Evolutionary conservation across 768 basidiomycete genomes (phyloP).

Genomic region (Gloeopeniophorella convolvens): DNA sequence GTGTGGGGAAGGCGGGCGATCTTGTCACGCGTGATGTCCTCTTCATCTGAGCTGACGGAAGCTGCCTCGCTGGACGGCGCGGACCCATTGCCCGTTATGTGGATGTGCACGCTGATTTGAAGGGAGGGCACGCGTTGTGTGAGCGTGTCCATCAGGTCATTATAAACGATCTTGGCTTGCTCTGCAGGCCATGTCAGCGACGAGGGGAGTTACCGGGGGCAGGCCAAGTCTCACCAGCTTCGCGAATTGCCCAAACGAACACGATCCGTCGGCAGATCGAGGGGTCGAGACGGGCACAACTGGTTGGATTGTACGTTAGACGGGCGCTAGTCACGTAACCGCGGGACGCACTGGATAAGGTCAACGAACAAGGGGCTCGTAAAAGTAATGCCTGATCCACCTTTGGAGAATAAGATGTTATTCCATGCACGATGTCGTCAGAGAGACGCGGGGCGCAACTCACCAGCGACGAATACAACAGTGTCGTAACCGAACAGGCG

Average conservation of each 20-base stretch:
- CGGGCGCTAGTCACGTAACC: neutral
- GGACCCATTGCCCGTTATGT: neutral
- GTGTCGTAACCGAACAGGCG: constrained; percentile 37
- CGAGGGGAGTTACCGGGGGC: neutral
- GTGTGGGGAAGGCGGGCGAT: neutral
- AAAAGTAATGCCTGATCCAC: constrained; percentile 46
- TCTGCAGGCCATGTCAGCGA: neutral
- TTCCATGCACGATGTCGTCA: too few species aligned
- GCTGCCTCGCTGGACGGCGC: constrained; percentile 41
- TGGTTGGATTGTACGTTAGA: constrained; percentile 6
- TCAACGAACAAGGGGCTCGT: constrained; percentile 40
- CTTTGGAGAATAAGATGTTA: constrained; percentile 22
- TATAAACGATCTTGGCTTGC: neutral
- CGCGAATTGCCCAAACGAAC: constrained; percentile 40
- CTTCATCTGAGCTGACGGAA: neutral
- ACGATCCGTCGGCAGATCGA: constrained; percentile 29
- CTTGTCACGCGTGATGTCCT: neutral
- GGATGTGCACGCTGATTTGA: neutral
- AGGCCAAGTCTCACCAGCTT: constrained; percentile 27
- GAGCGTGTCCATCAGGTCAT: neutral
- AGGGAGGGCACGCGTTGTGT: neutral
- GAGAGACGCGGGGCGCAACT: constrained; percentile 17
- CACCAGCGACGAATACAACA: constrained; percentile 46
- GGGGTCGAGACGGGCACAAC: constrained; percentile 25
- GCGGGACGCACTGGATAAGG: constrained; percentile 35